Evolutionary conservation across 108 stramenopile species (phyloP), one percentile per base, ranked within the genome.

Genomic region (Cyclotella sp.): DNA sequence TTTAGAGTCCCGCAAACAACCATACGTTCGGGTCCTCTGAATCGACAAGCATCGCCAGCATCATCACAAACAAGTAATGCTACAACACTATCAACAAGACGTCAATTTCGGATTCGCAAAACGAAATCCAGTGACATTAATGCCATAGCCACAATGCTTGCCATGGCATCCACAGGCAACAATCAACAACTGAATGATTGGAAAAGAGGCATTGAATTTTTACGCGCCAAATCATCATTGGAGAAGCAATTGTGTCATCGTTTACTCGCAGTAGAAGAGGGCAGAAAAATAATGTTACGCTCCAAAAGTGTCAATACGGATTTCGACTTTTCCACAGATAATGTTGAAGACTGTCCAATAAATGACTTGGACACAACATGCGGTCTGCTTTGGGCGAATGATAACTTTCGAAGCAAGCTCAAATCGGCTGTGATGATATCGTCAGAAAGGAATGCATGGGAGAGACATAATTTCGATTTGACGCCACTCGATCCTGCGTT

Each of bases 381-480:
- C 34, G 29, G 45, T 34, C 28, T 81, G 4, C 51, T 92, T 13
- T 90, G 89, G 89, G 64, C 75, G 26, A 80, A 83, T 57, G 86
- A 88, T 41, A 44, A 69, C 19, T 90, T 93, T 76, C 88, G 88
- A 40, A 58, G 63, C n/a, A 76, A 63, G 10, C 61, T 93, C 46
- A 75, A 62, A 27, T 82, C 79, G 1, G 88, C 90, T 14, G 72
- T 62, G 10, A 26, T 12, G 10, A 34, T 62, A 21, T 82, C 90
- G 12, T 76, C 77, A 6, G 92, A 93, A 44, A 73, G 73, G 0
- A 88, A 91, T 67, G 73, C 75, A 22, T 93, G 92, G 92, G 49
- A 73, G 21, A 22, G 59, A n/a, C 86, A 90, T 72, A 86, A 90
- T 54, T 91, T 89, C 77, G 77, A 85, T 29, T 69, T 81, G n/a